Evolutionary conservation across 495 filamentous ascomycete species (phyloP).

Genomic region (Durotheca rogersii): DNA sequence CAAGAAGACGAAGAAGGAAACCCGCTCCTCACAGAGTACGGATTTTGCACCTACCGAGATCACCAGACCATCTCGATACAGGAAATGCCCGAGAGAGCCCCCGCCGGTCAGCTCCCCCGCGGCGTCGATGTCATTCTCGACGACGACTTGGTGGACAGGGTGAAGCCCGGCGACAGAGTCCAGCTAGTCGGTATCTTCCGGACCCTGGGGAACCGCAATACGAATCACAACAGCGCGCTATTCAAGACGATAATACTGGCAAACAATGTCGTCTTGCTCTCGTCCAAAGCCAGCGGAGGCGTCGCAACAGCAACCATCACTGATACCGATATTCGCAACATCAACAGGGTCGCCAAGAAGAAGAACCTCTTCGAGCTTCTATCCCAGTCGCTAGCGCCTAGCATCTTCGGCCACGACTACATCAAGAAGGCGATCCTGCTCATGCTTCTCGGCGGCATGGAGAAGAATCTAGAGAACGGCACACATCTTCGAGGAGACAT

Average conservation of each 20-base stretch:
- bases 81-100: slow-evolving; percentile 98
- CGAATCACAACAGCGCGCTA: slow-evolving; percentile 77
- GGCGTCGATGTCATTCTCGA: slow-evolving; percentile 98
- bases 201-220: slow-evolving; percentile 91
- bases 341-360: slow-evolving; percentile 97
- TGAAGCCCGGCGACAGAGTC: slow-evolving; percentile 94
- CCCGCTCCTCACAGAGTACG: slow-evolving; percentile 88
- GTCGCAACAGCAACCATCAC: slow-evolving; percentile 91
- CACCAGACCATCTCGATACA: slow-evolving; percentile 98
- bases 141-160: slow-evolving; percentile 91
- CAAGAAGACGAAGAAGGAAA: slow-evolving; percentile 86
- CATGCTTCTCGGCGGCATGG: slow-evolving; percentile 96
- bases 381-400: slow-evolving; percentile 95
- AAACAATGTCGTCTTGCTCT: slow-evolving; percentile 92
- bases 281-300: slow-evolving; percentile 93
- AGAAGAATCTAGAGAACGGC: slow-evolving; percentile 98
- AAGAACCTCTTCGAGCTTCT: slow-evolving; percentile 90
- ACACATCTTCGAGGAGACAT: slow-evolving; percentile 98
- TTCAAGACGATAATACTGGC: slow-evolving; percentile 93
- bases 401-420: slow-evolving; percentile 95
- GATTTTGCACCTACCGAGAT: slow-evolving; percentile 91
- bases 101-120: slow-evolving; percentile 91
- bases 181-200: slow-evolving; percentile 94
- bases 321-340: slow-evolving; percentile 97
- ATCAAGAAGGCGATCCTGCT: slow-evolving; percentile 98